Base-by-base conservation (phyloP, 106 monocot species). In the Ottelia alismoides region DNA sequence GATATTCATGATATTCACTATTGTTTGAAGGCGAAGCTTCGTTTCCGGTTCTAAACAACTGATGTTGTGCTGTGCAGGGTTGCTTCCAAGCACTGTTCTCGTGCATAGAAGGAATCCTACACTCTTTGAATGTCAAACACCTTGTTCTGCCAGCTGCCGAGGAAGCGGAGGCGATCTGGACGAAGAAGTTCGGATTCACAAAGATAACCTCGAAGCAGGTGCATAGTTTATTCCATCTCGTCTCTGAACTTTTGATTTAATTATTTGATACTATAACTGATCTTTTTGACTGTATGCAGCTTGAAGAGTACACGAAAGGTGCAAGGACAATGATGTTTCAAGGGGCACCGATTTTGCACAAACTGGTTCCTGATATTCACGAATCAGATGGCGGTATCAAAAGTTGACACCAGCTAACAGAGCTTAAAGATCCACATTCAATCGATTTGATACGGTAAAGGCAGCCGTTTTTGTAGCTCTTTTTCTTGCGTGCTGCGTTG, bases 151-250 rank as follows among this genome's bases (percentile, higher is more conserved):
- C 84, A 2, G 84, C 90, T 17, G 90, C 84, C 2, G 78, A 84
- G 19, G 90, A 84, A 62, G 77, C 84, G 0, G 72, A 78, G 56
- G 72, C 90, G 9, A 84, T 91, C 43, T 91, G 90, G 90, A 81
- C 64, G 2, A 75, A 84, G 6, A 84, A 75, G 57, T 84, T 91
- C 63, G 90, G 90, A 27, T 91, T 91, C 63, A 25, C 47, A 4
- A 75, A 70, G 51, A 77, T 91, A 53, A 64, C 72, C 5, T 27
- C 52, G n/a, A 60, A 78, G 16, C 56, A 91, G 80, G 90, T 91
- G 9, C 16, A 29, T 4, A 17, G 28, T 26, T 52, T 17, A 50
- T 47, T 47, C 10, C 20, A n/a, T 18, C 16, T 2, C 20, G 2
- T 47, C 2, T 47, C 19, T 4, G 20, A 47, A n/a, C 46, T 18